Evolutionary conservation across 768 basidiomycete species (phyloP).

Genomic region (Mycena albidolilacea): DNA sequence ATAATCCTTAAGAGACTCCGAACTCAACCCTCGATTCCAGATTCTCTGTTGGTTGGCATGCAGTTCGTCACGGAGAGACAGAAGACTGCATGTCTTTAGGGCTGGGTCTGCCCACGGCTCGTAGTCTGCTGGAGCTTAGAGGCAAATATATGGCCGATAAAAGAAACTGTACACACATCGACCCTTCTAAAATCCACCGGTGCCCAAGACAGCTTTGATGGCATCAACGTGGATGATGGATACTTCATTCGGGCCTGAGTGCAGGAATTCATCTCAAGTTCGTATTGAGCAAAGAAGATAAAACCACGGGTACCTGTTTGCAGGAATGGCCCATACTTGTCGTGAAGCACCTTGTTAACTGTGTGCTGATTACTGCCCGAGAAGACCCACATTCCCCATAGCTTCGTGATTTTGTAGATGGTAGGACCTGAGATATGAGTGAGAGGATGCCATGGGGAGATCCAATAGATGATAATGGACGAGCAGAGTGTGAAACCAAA

Average conservation of each 20-base stretch:
- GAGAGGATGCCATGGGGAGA: slow-evolving; percentile 57
- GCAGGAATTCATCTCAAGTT: neutral
- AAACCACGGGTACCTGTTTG: slow-evolving; percentile 46
- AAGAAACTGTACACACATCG: slow-evolving; percentile 23
- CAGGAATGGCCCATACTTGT: slow-evolving; percentile 54
- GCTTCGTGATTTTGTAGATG: slow-evolving; percentile 45
- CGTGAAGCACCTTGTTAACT: slow-evolving; percentile 49
- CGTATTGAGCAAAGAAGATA: neutral
- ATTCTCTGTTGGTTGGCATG: slow-evolving; percentile 61
- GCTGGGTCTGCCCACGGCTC: slow-evolving; percentile 25
- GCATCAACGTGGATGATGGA: slow-evolving; percentile 39
- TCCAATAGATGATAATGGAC: slow-evolving; percentile 52
- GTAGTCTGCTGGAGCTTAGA: slow-evolving; percentile 15
- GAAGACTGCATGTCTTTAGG: slow-evolving; percentile 15
- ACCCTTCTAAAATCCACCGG: slow-evolving; percentile 34
- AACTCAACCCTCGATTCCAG: slow-evolving; percentile 67
- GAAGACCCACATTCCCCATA: slow-evolving; percentile 44
- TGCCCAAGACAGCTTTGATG: slow-evolving; percentile 33
- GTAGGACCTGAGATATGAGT: slow-evolving; percentile 54
- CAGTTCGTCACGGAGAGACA: slow-evolving; percentile 28
- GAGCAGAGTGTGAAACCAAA: slow-evolving; percentile 36
- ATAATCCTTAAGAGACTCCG: slow-evolving; percentile 61
- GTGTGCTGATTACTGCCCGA: slow-evolving; percentile 48
- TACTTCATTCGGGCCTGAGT: slow-evolving; percentile 34
- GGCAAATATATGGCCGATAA: neutral